Conservation (phyloP, 768 basidiomycete genomes). For the Termitomyces sp. region DNA sequence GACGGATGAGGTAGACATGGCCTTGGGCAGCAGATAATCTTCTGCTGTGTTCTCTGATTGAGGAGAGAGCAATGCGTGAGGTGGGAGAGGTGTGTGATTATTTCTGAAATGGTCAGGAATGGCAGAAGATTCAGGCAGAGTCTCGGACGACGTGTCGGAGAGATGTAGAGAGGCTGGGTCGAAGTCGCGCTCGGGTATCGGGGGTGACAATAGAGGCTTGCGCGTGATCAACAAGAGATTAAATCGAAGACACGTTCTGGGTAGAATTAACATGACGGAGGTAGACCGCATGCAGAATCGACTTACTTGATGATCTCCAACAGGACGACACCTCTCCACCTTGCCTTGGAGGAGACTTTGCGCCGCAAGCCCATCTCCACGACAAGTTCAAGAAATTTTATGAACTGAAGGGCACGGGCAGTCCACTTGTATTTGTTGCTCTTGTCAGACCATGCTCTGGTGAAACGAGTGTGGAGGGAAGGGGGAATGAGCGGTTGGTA, state of each 20-base stretch:
- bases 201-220: conserved; percentile 69
- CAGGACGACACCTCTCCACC: conserved; percentile 74
- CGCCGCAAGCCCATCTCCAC: conserved; percentile 85
- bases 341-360: conserved; percentile 54
- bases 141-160: conserved; percentile 50
- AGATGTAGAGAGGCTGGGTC: conserved; percentile 67
- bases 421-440: conserved; percentile 72
- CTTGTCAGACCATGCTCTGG: conserved; percentile 78
- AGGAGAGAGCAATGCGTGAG: conserved; percentile 58
- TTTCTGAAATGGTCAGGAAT: conserved; percentile 82
- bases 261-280: conserved; percentile 6
- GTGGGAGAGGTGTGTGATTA: conserved; percentile 63
- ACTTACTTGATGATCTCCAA: conserved; percentile 85
- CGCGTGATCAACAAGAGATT: conserved; percentile 69
- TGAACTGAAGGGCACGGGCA: conserved; percentile 66
- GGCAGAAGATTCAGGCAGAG: conserved; percentile 41
- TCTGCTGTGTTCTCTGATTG: conserved; percentile 59
- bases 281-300: conserved; percentile 3
- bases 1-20: conserved; percentile 66
- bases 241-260: conserved; percentile 72
- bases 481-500: conserved; percentile 73
- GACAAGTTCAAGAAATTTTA: conserved; percentile 79
- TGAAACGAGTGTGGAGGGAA: conserved; percentile 83
- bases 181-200: conserved; percentile 84
- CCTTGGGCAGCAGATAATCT: conserved; percentile 80